Evolutionary conservation across 768 basidiomycete species (phyloP).

Genomic region (Postia placenta): DNA sequence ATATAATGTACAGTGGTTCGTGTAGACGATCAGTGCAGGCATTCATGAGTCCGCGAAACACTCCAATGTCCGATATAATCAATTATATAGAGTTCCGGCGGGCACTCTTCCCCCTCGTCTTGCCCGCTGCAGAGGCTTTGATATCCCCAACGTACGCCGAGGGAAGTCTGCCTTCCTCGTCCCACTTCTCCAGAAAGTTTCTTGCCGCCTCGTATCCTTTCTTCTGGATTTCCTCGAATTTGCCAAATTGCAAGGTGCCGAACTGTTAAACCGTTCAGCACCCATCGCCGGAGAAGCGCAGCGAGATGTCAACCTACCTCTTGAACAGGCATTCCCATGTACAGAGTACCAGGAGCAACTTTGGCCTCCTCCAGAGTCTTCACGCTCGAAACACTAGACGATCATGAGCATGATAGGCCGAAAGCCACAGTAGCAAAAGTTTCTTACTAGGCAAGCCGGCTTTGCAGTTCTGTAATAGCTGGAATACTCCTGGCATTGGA

Average conservation of each 20-base stretch:
- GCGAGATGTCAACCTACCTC: constrained; percentile 46
- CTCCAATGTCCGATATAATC: background rate
- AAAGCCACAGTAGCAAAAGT: background rate
- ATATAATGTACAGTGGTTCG: too few relatives aligned
- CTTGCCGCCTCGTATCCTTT: constrained; percentile 75
- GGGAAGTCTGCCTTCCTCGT: constrained; percentile 80
- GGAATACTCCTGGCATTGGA: constrained; percentile 72
- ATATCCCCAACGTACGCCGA: constrained; percentile 61
- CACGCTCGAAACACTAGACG: constrained; percentile 86
- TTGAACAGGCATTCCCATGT: constrained; percentile 94
- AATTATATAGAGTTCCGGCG: constrained; percentile 64
- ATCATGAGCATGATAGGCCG: background rate
- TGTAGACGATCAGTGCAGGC: background rate
- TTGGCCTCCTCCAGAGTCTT: constrained; percentile 96
- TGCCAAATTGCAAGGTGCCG: constrained; percentile 85
- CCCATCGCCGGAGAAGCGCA: background rate
- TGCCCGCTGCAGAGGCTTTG: constrained; percentile 37
- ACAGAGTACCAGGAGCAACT: constrained; percentile 78
- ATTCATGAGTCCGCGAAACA: background rate
- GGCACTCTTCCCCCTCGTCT: constrained; percentile 69
- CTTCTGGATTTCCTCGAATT: constrained; percentile 83
- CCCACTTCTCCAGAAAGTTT: constrained; percentile 68
- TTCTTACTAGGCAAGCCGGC: constrained; percentile 89
- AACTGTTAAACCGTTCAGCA: constrained; percentile 41
- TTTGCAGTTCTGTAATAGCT: constrained; percentile 89